These are phyloP conservation scores for Podospora comata DNA, from an alignment of 495 filamentous ascomycete species.

Conservation along the genomic window DNA sequence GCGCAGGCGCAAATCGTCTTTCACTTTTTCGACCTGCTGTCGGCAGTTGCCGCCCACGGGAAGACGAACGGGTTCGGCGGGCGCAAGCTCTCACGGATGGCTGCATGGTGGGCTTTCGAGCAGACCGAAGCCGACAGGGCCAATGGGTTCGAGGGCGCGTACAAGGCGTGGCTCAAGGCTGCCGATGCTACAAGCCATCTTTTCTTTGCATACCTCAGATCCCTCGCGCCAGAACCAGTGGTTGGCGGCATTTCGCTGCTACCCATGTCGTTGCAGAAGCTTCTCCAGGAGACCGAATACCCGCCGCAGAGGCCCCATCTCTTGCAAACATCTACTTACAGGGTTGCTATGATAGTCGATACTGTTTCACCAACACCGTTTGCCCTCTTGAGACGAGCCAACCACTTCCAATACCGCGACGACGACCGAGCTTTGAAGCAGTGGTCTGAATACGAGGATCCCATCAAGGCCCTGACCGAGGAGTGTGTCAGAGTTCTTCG, in stretches of 20 bases:
- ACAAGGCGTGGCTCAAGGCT: constrained; percentile 79
- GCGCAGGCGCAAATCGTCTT: constrained; percentile 86
- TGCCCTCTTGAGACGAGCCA: constrained; percentile 82
- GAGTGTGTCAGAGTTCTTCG: constrained; percentile 89
- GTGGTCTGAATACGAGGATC: constrained; percentile 86
- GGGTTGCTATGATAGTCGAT: constrained; percentile 95
- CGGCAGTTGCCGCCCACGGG: constrained; percentile 73
- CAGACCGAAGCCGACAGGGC: constrained; percentile 74
- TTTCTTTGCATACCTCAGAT: constrained; percentile 96
- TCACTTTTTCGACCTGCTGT: constrained; percentile 92
- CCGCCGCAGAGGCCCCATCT: constrained; percentile 77
- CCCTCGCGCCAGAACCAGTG: constrained; percentile 72
- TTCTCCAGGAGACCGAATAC: constrained; percentile 92
- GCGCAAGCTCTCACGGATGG: constrained; percentile 88
- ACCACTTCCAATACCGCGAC: constrained; percentile 91
- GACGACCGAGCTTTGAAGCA: constrained; percentile 77
- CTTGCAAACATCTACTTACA: constrained; percentile 75
- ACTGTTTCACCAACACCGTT: constrained; percentile 94
- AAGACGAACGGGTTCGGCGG: constrained; percentile 93
- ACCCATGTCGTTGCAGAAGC: constrained; percentile 83
- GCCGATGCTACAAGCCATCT: constrained; percentile 95
- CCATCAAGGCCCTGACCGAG: constrained; percentile 81
- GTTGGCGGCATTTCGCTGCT: constrained; percentile 75
- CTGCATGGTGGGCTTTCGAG: constrained; percentile 99
- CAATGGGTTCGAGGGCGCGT: constrained; percentile 94